phyloP scores from a whole-genome alignment of 768 basidiomycete genomes.

The Mycena latifolia region DNA sequence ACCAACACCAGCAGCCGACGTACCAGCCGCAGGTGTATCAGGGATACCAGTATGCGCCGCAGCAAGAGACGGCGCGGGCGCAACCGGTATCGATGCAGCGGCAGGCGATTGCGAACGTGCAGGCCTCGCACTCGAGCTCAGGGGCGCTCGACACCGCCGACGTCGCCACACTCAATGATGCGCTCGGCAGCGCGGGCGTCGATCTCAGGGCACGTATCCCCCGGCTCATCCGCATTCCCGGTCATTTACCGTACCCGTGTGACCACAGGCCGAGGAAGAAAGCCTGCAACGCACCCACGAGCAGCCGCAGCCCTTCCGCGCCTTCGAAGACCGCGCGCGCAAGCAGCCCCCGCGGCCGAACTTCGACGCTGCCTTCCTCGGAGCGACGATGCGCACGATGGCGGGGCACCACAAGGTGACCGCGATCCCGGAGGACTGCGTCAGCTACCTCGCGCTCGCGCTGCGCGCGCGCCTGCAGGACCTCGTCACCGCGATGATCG shows the following conservation, averaged over 20 bases:
- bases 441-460: slow-evolving; percentile 86
- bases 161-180: slow-evolving; percentile 85
- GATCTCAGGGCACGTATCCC: slow-evolving; percentile 74
- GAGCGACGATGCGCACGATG: slow-evolving; percentile 76
- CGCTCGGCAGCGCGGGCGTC: slow-evolving; percentile 88
- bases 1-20: slow-evolving; percentile 20
- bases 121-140: neutral
- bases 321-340: slow-evolving; percentile 82
- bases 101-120: slow-evolving; percentile 28
- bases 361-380: slow-evolving; percentile 76
- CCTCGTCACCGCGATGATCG: slow-evolving; percentile 75
- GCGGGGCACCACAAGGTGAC: slow-evolving; percentile 74
- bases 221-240: neutral
- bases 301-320: slow-evolving; percentile 70
- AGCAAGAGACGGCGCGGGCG: neutral
- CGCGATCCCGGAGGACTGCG: slow-evolving; percentile 73
- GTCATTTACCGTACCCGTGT: neutral
- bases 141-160: slow-evolving; percentile 53
- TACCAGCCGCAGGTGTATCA: slow-evolving; percentile 21
- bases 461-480: slow-evolving; percentile 82
- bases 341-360: slow-evolving; percentile 80
- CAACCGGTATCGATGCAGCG: slow-evolving; percentile 27
- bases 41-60: slow-evolving; percentile 14
- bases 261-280: slow-evolving; percentile 85
- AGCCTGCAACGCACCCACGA: slow-evolving; percentile 76